Conservation (phyloP, 2,329 filamentous ascomycete genomes). For the Exophiala sp. region DNA sequence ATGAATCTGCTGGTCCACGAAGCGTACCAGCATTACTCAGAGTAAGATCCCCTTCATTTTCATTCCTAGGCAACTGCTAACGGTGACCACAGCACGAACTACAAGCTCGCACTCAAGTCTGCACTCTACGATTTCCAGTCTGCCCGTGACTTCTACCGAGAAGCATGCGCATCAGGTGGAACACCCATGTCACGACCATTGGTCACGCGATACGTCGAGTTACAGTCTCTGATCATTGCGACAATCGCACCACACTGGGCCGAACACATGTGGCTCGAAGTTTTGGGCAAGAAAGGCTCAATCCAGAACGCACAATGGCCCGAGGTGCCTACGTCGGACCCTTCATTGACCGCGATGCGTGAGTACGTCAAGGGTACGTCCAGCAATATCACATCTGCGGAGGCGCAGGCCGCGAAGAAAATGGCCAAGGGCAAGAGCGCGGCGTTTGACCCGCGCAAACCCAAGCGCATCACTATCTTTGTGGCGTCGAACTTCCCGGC, state of each 20-base stretch:
- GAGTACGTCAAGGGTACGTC: conserved; percentile 74
- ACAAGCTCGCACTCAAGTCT: conserved; percentile 81
- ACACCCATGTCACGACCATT: conserved; percentile 84
- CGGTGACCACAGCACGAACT: conserved; percentile 57
- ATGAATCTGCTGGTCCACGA: conserved; percentile 80
- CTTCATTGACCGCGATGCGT: conserved; percentile 69
- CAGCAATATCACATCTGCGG: conserved; percentile 79
- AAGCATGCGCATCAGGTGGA: conserved; percentile 70
- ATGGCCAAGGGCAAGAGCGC: conserved; percentile 87
- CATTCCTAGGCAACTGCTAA: background rate
- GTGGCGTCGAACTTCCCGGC: conserved; percentile 73
- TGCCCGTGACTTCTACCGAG: conserved; percentile 86
- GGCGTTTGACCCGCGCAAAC: conserved; percentile 82
- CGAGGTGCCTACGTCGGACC: conserved; percentile 61
- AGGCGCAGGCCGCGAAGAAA: conserved; percentile 72
- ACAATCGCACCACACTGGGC: conserved; percentile 91
- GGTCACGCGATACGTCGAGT: conserved; percentile 74
- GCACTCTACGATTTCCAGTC: conserved; percentile 87
- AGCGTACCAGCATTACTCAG: conserved; percentile 72
- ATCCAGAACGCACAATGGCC: conserved; percentile 80
- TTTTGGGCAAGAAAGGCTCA: conserved; percentile 70
- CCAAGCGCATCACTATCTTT: conserved; percentile 88
- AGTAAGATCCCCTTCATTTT: conserved; percentile 40
- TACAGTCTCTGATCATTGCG: conserved; percentile 77
- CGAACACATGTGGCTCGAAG: conserved; percentile 90